Base-by-base conservation (phyloP, 371 early-diverging fungal genomes). In the Funneliformis caledonium region DNA sequence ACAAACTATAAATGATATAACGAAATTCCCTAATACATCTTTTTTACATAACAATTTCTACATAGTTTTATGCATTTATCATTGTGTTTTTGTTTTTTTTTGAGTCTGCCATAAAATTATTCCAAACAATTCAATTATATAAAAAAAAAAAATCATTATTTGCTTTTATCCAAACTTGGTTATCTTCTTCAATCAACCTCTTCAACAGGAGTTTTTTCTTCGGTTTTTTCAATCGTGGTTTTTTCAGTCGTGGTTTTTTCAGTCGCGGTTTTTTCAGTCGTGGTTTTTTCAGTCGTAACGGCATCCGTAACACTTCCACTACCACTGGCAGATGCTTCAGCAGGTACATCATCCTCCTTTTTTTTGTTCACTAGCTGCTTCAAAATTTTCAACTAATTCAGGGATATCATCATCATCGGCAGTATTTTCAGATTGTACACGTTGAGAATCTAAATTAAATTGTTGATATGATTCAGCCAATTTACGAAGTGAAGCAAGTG, bases 401-500 rank as follows among this genome's bases (percentile, higher is more conserved):
- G 94, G 94, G 83, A 94, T 92, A 80, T 94, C 93, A 81, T 94
- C 93, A 82, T 90, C 89, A 59, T 89, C 88, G 1, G 16, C 69
- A 50, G 43, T 4, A 70, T 85, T 88, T 74, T 88, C 68, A 16
- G 67, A 85, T 80, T 83, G 90, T 76, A 81, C 85, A 72, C 90
- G 88, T 83, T 89, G 88, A 81, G 86, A 84, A 80, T 86, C 19
- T 10, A 64, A 19, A 70, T 79, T 78, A 14, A 76, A n/a, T 31
- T 69, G 83, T 86, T 95, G 94, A 92, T 92, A 93, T 81, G 92
- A 88, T 87, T 95, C 95, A 80, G 97, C 95, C 64, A 97, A 88
- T 88, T 93, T 93, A 84, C 95, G 93, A 84, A 98, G 93, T 85
- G 89, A 91, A 84, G 92, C 92, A 84, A 97, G 90, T 60, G 97